phyloP scores from a whole-genome alignment of 306 rosid genomes.

The Vicia faba region DNA sequence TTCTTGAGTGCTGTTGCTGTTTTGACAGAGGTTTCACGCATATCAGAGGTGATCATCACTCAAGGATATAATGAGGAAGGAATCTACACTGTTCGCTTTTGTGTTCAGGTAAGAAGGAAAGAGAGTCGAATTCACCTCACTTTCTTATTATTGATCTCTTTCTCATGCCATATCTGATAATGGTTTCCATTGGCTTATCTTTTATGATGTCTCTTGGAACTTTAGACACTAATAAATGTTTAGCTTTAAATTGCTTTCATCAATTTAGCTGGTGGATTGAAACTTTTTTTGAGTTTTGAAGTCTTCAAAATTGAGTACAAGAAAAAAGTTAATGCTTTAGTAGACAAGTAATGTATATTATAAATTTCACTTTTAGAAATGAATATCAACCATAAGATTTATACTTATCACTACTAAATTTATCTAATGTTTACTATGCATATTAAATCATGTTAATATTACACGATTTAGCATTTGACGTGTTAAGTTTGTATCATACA shows the following conservation, averaged over 20 bases:
- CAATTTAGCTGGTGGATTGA: not conserved
- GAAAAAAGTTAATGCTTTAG: not conserved
- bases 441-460: not conserved
- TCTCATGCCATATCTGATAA: slow-evolving; percentile 19
- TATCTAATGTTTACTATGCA: not conserved
- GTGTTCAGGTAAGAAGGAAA: slow-evolving; percentile 78
- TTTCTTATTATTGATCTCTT: slow-evolving; percentile 3
- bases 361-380: not conserved
- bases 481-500: not conserved
- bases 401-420: not conserved
- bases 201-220: slow-evolving; percentile 9
- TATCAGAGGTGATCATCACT: slow-evolving; percentile 94
- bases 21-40: slow-evolving; percentile 87
- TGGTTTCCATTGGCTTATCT: not conserved
- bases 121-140: not conserved
- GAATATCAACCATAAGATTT: not conserved
- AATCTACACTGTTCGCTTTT: slow-evolving; percentile 91
- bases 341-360: not conserved
- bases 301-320: not conserved
- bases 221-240: not conserved
- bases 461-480: not conserved
- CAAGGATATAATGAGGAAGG: slow-evolving; percentile 97
- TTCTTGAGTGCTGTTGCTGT: slow-evolving; percentile 99
- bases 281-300: not conserved
- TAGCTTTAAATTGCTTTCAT: slow-evolving; percentile 13